Base-by-base conservation (phyloP, 1,139 yeast genomes). In the Candida gigantensis region DNA sequence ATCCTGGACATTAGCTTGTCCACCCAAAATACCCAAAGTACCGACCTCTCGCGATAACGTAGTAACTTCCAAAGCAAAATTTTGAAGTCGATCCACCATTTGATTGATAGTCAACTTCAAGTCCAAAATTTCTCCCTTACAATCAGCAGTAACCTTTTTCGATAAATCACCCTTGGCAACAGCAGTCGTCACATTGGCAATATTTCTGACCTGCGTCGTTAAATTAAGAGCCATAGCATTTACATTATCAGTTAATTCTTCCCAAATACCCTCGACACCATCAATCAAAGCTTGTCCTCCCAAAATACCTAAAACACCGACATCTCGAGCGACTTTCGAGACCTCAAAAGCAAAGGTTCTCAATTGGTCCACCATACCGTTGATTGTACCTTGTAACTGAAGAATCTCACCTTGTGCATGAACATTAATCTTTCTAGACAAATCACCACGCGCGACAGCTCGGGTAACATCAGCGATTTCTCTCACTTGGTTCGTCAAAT, bases 131-230 rank as follows among this genome's bases (percentile, higher is more conserved):
- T 87, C 95, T 39, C 95, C 96, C 57, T 84, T 84, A 68, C 95
- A 87, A 56, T 84, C 86, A 18, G 95, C 95, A 3, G 92, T 83
- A 33, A 87, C 95, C 55, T 85, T 86, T 50, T 86, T 85, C 6
- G 89, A 81, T 47, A 87, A 65, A 53, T 87, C 95, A 44, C 96
- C 96, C 47, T 83, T 77, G n/a, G 95, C 95, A 19, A 87, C 96
- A 4, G 95, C 95, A 14, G 95, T 84, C 5, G 95, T 87, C 40
- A 87, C 96, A 53, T 85, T 86, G 24, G 95, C 95, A 49, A 87
- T 87, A 60, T 86, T 84, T 67, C 95, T 74, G 46, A 86, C 95
- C 60, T 86, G 95, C 26, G 88, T 85, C 1, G 95, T 86, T 53
- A 86, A 72, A 59, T 86, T 86, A 36, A 84, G 72, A 18, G 95